Evolutionary conservation across 192 early-diverging fungal genomes (phyloP), one percentile per base, ranked within the genome.

Genomic region (Coemansia furcata): DNA sequence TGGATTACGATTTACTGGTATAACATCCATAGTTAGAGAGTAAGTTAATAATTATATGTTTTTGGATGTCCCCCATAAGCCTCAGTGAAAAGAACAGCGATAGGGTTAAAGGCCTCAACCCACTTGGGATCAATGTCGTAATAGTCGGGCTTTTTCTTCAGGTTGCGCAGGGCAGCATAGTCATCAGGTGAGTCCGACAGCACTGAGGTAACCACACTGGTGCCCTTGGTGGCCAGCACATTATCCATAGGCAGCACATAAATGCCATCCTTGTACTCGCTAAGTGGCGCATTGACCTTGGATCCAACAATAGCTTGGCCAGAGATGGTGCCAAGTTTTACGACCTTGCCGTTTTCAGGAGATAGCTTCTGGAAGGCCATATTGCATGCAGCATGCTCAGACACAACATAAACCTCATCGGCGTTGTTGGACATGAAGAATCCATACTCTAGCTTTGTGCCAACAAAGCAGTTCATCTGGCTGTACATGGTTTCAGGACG

Each of bases 401-500:
- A 95, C 67, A 90, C 88, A 32, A 99, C 86, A 82, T 87, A 99
- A 14, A 94, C 88, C 66, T 97, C 94, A 35, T 84, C 77, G 17
- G 90, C 89, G 62, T 88, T 83, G 3, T 55, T 57, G 32, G 89
- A 90, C 72, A 89, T 71, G 80, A 86, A 98, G 67, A 99, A 83
- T 36, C 95, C 95, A 72, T 99, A 99, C 44, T 87, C 90, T 65
- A 99, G 84, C 36, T 92, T 90, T n/a, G 89, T 86, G 60, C 95
- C 95, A 30, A 98, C 95, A 74, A 90, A 98, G 81, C 96, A 98
- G 84, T 98, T 98, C 63, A 95, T 99, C 80, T 98, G 95, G 63
- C 95, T 96, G 74, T 98, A 98, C 96, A 99, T 99, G 72, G 98
- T 99, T 84, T 99, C 98, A 3, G 98, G 98, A 33, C 96, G 87